Evolutionary conservation across 768 basidiomycete species (phyloP).

Genomic region (Suillus occidentalis): DNA sequence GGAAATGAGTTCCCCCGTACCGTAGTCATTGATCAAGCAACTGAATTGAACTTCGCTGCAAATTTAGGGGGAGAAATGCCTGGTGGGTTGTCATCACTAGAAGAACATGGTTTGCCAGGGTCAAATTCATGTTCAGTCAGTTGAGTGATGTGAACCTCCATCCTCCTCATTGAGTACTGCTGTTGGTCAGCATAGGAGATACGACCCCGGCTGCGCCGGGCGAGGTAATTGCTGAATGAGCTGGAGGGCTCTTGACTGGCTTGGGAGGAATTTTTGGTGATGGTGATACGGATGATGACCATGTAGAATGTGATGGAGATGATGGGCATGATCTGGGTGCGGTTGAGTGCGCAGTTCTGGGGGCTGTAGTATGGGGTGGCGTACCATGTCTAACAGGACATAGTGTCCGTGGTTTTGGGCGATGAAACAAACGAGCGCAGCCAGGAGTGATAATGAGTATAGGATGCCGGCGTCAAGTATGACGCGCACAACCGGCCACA

Average conservation of each 20-base stretch:
- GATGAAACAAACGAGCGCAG: constrained; percentile 25
- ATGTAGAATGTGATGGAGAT: constrained; percentile 28
- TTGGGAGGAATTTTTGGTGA: constrained; percentile 11
- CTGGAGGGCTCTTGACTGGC: not conserved
- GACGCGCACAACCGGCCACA: constrained; percentile 21
- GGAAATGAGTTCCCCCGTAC: not conserved
- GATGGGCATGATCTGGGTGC: constrained; percentile 20
- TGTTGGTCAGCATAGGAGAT: not conserved
- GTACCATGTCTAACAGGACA: constrained; percentile 26
- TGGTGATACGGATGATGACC: constrained; percentile 25
- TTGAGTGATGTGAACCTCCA: constrained; percentile 16
- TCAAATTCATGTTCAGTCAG: constrained; percentile 6
- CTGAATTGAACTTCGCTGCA: not conserved
- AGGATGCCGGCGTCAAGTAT: constrained; percentile 25
- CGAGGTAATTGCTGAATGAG: not conserved
- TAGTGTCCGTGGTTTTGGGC: constrained; percentile 19
- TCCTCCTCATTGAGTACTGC: constrained; percentile 8
- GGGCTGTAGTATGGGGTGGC: not conserved
- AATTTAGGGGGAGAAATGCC: not conserved
- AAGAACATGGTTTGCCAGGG: not conserved
- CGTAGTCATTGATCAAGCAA: not conserved
- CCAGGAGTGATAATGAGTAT: constrained; percentile 23
- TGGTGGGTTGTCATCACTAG: not conserved
- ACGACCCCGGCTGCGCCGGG: not conserved
- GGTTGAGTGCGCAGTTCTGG: not conserved